Percentiles rank a stretch among this genome's conserved stretches.
These are phyloP conservation scores for Aspergillus steynii DNA, from an alignment of 495 filamentous ascomycete species.

Conservation along the genomic window DNA sequence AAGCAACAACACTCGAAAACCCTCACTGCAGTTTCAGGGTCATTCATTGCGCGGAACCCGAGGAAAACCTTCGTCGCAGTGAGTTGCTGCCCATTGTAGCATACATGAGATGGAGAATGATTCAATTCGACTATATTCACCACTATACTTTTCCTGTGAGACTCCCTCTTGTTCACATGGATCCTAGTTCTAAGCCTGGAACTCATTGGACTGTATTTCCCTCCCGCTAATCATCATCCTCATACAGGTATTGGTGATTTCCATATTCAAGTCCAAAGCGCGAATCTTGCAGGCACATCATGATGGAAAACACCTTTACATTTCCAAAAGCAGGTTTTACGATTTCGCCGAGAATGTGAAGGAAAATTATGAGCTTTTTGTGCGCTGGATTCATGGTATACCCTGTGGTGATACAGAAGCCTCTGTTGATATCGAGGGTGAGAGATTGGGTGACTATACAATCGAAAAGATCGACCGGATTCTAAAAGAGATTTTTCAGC, in stretches of 20 bases:
- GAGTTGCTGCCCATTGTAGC: conserved; percentile 6
- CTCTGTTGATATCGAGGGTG: background rate
- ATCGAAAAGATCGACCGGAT: no score
- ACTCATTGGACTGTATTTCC: background rate
- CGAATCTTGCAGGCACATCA: conserved; percentile 14
- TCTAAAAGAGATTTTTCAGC: no score
- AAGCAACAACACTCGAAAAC: background rate
- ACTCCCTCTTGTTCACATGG: background rate
- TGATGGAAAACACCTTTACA: conserved; percentile 10
- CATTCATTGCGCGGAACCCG: conserved; percentile 3
- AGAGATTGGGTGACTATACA: no score
- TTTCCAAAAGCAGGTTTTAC: conserved; percentile 12
- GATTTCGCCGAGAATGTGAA: conserved; percentile 4
- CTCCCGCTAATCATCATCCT: background rate
- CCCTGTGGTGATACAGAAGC: conserved; percentile 4
- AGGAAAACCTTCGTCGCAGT: conserved; percentile 1
- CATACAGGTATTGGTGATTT: conserved; percentile 6
- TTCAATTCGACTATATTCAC: background rate
- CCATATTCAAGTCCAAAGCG: conserved; percentile 10
- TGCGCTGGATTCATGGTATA: background rate
- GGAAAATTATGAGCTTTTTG: conserved; percentile 9
- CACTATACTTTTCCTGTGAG: conserved; percentile 12
- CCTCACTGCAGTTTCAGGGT: conserved; percentile 7
- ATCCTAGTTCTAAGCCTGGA: background rate
- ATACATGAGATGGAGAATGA: conserved; percentile 8